Evolutionary conservation across 805 yeast genomes (phyloP).

Genomic region (Wickerhamiella spandovensis): DNA sequence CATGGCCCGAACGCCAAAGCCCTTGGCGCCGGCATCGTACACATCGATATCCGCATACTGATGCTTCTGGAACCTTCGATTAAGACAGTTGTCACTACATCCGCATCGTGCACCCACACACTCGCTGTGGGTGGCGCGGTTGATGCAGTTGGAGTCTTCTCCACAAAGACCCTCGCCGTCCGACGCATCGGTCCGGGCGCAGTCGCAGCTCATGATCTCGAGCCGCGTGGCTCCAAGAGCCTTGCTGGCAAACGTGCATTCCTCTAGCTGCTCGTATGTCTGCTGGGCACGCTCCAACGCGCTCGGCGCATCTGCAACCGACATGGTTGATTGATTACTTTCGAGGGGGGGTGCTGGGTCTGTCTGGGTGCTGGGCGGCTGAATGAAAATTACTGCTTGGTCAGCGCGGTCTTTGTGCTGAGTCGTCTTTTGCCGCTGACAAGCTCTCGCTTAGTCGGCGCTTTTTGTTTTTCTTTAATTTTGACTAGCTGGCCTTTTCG

Average conservation of each 20-base stretch:
- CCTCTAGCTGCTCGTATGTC: slow-evolving; percentile 42
- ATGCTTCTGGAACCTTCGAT: slow-evolving; percentile 73
- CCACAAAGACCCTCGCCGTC: slow-evolving; percentile 57
- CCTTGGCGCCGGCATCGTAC: slow-evolving; percentile 72
- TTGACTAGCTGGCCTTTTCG: too few species aligned
- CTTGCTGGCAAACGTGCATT: slow-evolving; percentile 51
- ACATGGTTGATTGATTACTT: slow-evolving; percentile 2
- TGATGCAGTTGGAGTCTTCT: slow-evolving; percentile 79
- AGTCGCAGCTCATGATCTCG: slow-evolving; percentile 86
- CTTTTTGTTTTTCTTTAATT: too few species aligned
- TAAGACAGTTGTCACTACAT: slow-evolving; percentile 72
- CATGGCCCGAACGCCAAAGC: slow-evolving; percentile 77
- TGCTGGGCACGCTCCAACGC: slow-evolving; percentile 42
- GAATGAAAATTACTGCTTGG: too few species aligned
- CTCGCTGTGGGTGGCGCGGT: slow-evolving; percentile 82
- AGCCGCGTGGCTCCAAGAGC: slow-evolving; percentile 56
- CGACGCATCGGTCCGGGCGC: slow-evolving; percentile 34
- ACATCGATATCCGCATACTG: slow-evolving; percentile 68
- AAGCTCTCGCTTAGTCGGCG: too few species aligned
- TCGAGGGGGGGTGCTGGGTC: neutral
- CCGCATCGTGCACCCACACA: slow-evolving; percentile 58
- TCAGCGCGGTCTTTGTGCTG: too few species aligned
- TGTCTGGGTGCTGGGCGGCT: neutral
- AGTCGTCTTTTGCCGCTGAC: too few species aligned
- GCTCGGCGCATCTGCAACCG: slow-evolving; percentile 14